Conservation (phyloP, 495 filamentous ascomycete genomes). For the Margaritispora aquatica region DNA sequence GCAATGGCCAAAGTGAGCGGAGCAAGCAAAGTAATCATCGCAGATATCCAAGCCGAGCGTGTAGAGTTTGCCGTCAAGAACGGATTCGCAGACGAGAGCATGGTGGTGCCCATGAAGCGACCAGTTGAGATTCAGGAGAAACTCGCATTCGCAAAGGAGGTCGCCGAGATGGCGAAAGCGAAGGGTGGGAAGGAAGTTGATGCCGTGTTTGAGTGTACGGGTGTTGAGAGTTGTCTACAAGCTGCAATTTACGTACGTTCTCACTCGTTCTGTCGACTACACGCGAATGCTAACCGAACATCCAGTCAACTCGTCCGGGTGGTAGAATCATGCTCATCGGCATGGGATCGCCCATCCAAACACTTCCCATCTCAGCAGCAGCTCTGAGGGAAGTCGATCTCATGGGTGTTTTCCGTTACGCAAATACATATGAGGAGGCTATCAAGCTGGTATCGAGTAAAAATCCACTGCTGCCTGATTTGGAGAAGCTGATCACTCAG, state of each 20-base stretch:
- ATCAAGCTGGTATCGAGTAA: conserved; percentile 65
- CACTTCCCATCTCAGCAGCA: conserved; percentile 77
- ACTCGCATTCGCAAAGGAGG: conserved; percentile 54
- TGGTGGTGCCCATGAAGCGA: conserved; percentile 53
- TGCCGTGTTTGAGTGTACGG: conserved; percentile 90
- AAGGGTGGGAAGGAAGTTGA: conserved; percentile 52
- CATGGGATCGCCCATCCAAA: conserved; percentile 90
- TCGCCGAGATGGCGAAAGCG: conserved; percentile 43
- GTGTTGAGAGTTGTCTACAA: conserved; percentile 80
- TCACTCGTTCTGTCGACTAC: not conserved
- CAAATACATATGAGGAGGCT: conserved; percentile 71
- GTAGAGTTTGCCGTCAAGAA: conserved; percentile 66
- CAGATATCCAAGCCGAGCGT: conserved; percentile 70
- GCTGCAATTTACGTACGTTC: conserved; percentile 70
- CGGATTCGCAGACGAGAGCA: conserved; percentile 56
- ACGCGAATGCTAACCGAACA: not conserved
- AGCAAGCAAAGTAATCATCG: conserved; percentile 57
- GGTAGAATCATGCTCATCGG: conserved; percentile 82
- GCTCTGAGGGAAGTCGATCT: conserved; percentile 89
- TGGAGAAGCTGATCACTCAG: conserved; percentile 72
- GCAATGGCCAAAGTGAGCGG: conserved; percentile 56
- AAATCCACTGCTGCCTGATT: conserved; percentile 41
- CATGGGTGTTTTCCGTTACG: conserved; percentile 86
- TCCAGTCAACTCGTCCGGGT: conserved; percentile 61
- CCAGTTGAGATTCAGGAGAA: conserved; percentile 51